Base-by-base conservation (phyloP, 2,329 filamentous ascomycete genomes). In the Phialemoniopsis sp. region DNA sequence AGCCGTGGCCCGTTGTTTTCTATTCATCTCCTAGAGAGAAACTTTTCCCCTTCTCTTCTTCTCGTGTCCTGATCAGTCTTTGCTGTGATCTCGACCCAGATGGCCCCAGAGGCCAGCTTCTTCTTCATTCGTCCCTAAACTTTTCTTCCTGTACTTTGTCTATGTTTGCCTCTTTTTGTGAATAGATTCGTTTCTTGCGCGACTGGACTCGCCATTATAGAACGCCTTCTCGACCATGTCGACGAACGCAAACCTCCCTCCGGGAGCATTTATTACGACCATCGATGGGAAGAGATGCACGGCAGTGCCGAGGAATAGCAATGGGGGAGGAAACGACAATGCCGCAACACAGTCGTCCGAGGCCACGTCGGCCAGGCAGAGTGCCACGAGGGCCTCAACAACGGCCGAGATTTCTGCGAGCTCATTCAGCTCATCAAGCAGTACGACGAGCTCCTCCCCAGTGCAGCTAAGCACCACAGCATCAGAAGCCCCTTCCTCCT, bases 251-350 rank as follows among this genome's bases (percentile, higher is more conserved):
- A 62, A 57, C 53, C 64, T 73, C 54, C 64, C 63, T 46, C 55
- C 58, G 52, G 67, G 70, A 53, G 66, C 67, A 43, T 68, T 70
- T 44, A 64, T 73, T 42, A 77, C 72, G 39, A 68, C 57, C 36
- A 61, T 76, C 39, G 57, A 66, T 41, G 72, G 71, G 37, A 70
- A 65, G 54, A 66, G 66, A 56, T 78, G 76, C 61, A 78, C 75
- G 50, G 73, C 69, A 44, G 61, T 77, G 46, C 73, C 72, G 35
- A 70, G 55, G 49, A 46, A 40, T 17, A 44, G 43, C 30, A 46
- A 41, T 33, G 43, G 43, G n/a, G 36, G 41, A 29, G 39, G 38
- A 13, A 42, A 34, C 16, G 42, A 19, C 28, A 45, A 39, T 14
- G 17, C 15, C 29, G 16, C 26, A 26, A 35, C 39, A 4, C 39